Evolutionary conservation across 768 basidiomycete species (phyloP).

Genomic region (Paxillus ammoniavirescens): DNA sequence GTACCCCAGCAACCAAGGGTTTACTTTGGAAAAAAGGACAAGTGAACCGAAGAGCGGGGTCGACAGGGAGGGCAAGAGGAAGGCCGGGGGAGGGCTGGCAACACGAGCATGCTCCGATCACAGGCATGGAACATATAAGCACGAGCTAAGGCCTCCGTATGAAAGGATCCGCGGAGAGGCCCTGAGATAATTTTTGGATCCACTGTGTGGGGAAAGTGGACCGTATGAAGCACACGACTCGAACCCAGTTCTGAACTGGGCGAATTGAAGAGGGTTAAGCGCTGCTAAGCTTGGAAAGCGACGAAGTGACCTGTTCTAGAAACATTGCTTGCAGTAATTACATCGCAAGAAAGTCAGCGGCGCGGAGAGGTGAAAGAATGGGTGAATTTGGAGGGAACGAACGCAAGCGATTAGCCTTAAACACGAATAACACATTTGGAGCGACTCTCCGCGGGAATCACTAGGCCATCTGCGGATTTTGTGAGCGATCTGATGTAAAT

Average conservation of each 20-base stretch:
- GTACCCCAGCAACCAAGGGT: neutral
- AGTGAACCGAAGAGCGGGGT: slow-evolving; percentile 11
- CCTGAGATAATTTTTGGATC: slow-evolving; percentile 28
- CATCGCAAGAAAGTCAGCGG: slow-evolving; percentile 17
- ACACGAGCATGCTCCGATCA: slow-evolving; percentile 18
- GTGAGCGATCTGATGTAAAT: slow-evolving; percentile 21
- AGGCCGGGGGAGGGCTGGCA: slow-evolving; percentile 6
- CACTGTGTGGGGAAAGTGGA: slow-evolving; percentile 27
- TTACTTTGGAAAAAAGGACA: neutral
- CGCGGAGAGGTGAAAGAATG: slow-evolving; percentile 10
- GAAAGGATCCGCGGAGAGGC: slow-evolving; percentile 30
- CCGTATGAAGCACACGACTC: slow-evolving; percentile 6
- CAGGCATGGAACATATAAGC: slow-evolving; percentile 23
- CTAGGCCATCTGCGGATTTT: slow-evolving; percentile 20
- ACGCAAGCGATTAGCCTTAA: slow-evolving; percentile 23
- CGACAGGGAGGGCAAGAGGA: slow-evolving; percentile 4
- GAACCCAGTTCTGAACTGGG: too few relatives aligned
- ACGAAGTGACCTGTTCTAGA: slow-evolving; percentile 1
- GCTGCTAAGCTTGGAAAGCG: slow-evolving; percentile 3
- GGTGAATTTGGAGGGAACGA: slow-evolving; percentile 9
- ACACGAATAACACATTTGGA: slow-evolving; percentile 23
- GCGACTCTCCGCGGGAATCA: slow-evolving; percentile 33
- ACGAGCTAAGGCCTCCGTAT: slow-evolving; percentile 7
- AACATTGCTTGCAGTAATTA: slow-evolving; percentile 10
- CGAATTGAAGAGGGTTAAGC: too few relatives aligned